Percentiles rank a stretch among this genome's conserved stretches.
Conservation (phyloP, 2,329 filamentous ascomycete genomes). For the Colletotrichum zoysiae region DNA sequence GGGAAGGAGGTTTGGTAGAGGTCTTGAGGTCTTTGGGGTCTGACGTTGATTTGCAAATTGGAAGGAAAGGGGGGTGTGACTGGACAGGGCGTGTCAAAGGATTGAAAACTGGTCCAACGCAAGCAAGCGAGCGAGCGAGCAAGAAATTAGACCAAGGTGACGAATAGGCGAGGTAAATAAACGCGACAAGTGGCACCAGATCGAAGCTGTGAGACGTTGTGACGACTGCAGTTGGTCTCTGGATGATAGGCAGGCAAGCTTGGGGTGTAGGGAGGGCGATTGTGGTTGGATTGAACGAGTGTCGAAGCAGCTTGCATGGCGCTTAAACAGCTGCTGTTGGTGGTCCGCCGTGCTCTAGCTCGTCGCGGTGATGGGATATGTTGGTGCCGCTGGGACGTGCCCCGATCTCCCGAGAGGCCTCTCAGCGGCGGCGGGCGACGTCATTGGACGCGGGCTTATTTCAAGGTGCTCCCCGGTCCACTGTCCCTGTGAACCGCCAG, state of each 20-base stretch:
- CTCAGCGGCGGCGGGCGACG: conserved; percentile 36
- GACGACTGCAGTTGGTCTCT: conserved; percentile 21
- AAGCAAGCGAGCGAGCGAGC: conserved; percentile 8
- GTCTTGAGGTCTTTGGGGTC: not conserved
- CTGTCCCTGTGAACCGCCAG: not conserved
- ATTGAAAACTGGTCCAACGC: conserved; percentile 7
- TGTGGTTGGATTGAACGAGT: conserved; percentile 36
- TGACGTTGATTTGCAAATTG: not conserved
- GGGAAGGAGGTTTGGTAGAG: not conserved
- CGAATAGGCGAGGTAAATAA: conserved; percentile 21
- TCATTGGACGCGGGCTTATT: conserved; percentile 29
- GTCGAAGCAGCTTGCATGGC: conserved; percentile 38
- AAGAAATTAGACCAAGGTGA: conserved; percentile 24
- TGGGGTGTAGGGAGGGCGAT: conserved; percentile 31
- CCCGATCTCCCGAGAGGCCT: conserved; percentile 32
- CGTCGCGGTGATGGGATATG: not conserved
- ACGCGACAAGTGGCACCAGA: conserved; percentile 20
- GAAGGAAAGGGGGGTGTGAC: not conserved
- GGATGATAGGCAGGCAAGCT: not conserved
- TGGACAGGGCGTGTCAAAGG: not conserved
- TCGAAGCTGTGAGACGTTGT: conserved; percentile 13
- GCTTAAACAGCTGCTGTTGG: conserved; percentile 34
- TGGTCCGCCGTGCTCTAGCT: conserved; percentile 31
- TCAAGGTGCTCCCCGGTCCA: conserved; percentile 27
- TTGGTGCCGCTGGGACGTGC: conserved; percentile 25